These are phyloP conservation scores for Penicillium ucsense DNA, from an alignment of 495 filamentous ascomycete genomes.

Conservation along the genomic window DNA sequence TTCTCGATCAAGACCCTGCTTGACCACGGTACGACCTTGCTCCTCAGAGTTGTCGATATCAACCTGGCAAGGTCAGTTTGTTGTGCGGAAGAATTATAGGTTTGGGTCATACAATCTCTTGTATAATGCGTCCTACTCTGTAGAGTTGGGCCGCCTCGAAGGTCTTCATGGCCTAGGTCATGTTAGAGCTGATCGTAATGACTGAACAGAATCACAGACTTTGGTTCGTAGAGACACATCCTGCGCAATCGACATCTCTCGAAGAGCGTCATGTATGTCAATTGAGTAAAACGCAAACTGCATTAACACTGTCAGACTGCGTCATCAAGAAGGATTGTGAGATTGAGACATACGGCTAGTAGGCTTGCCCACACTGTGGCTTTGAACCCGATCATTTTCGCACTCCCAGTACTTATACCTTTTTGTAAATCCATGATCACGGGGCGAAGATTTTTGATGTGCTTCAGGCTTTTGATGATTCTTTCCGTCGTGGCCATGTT, in stretches of 20 bases:
- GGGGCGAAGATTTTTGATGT: conserved; percentile 70
- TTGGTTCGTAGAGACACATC: conserved; percentile 21
- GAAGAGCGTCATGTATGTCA: conserved; percentile 56
- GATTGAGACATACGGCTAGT: conserved; percentile 28
- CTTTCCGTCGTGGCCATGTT: conserved; percentile 48
- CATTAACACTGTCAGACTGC: conserved; percentile 9
- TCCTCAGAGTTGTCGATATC: conserved; percentile 75
- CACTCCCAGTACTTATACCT: conserved; percentile 57
- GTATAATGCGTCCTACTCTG: conserved; percentile 58
- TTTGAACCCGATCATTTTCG: conserved; percentile 47
- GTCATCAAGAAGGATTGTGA: background rate
- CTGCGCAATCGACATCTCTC: conserved; percentile 48
- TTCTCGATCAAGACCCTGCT: conserved; percentile 59
- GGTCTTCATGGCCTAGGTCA: conserved; percentile 22
- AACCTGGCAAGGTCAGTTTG: conserved; percentile 37
- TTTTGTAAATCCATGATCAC: conserved; percentile 64
- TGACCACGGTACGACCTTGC: conserved; percentile 64
- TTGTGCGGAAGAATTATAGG: background rate
- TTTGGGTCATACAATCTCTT: conserved; percentile 40
- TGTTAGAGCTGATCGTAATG: conserved; percentile 3
- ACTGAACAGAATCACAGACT: background rate
- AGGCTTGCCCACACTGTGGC: conserved; percentile 65
- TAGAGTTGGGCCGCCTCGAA: conserved; percentile 47
- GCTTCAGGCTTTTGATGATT: conserved; percentile 55
- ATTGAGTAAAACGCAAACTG: conserved; percentile 60